Conservation (phyloP, 2,329 filamentous ascomycete genomes). For the Cladosporium halotolerans region DNA sequence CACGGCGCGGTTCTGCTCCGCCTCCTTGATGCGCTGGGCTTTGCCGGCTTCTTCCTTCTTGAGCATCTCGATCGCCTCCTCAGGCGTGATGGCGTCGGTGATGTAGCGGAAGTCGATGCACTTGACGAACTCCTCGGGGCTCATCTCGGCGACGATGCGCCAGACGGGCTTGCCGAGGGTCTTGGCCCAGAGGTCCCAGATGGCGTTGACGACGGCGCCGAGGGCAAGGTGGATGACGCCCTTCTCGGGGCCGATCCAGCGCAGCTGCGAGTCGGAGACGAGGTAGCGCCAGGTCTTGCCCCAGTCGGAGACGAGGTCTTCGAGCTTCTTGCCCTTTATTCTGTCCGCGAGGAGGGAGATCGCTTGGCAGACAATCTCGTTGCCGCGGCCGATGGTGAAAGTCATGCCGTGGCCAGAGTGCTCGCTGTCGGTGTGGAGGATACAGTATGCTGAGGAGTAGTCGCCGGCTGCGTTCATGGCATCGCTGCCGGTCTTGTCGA, state of each 20-base stretch:
- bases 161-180: slow-evolving; percentile 79
- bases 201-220: slow-evolving; percentile 79
- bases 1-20: slow-evolving; percentile 66
- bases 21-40: slow-evolving; percentile 64
- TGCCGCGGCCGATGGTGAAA: slow-evolving; percentile 82
- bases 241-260: slow-evolving; percentile 93
- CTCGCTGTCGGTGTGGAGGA: slow-evolving; percentile 71
- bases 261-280: slow-evolving; percentile 83
- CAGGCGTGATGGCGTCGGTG: slow-evolving; percentile 82
- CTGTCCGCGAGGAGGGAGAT: slow-evolving; percentile 73
- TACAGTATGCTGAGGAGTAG: slow-evolving; percentile 92
- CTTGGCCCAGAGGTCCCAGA: slow-evolving; percentile 97
- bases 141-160: slow-evolving; percentile 86
- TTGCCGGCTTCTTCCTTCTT: slow-evolving; percentile 62
- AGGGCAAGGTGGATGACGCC: slow-evolving; percentile 89
- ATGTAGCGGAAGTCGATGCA: slow-evolving; percentile 96
- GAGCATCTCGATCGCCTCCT: slow-evolving; percentile 70
- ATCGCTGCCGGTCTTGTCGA: slow-evolving; percentile 94
- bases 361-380: slow-evolving; percentile 84
- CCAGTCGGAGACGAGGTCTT: slow-evolving; percentile 73
- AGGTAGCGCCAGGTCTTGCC: slow-evolving; percentile 85
- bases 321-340: slow-evolving; percentile 67
- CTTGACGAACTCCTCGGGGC: slow-evolving; percentile 73
- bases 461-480: slow-evolving; percentile 93
- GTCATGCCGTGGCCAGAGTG: slow-evolving; percentile 75